A percentile compares a stretch with the other conserved stretches of the same genome.
phyloP scores from a whole-genome alignment of 2,329 filamentous ascomycete species.

The Macrophomina pseudophaseolina region DNA sequence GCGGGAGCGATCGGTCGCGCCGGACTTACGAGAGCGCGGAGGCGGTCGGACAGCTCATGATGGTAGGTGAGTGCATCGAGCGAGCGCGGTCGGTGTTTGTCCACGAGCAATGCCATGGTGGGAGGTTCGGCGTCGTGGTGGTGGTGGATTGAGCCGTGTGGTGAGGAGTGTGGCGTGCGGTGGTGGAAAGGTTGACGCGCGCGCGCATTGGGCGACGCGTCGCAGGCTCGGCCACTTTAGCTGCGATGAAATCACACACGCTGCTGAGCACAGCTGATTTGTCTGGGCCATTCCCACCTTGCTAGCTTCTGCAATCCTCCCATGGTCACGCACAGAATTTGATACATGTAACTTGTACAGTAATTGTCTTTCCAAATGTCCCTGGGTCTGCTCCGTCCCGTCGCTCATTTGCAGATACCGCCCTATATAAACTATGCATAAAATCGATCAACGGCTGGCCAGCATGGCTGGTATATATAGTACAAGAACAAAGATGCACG shows the following conservation, averaged over 20 bases:
- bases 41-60: slow-evolving; percentile 80
- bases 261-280: not conserved
- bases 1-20: slow-evolving; percentile 1
- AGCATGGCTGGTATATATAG: slow-evolving; percentile 11
- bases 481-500: slow-evolving; percentile 15
- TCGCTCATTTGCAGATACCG: slow-evolving; percentile 15
- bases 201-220: slow-evolving; percentile 21
- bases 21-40: slow-evolving; percentile 77
- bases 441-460: slow-evolving; percentile 3
- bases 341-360: not conserved
- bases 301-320: not conserved
- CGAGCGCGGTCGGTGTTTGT: slow-evolving; percentile 71
- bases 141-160: not conserved
- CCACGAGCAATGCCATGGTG: slow-evolving; percentile 67
- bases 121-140: not conserved
- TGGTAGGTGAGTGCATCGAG: slow-evolving; percentile 86
- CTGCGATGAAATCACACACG: slow-evolving; percentile 8
- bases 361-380: slow-evolving; percentile 7
- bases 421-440: slow-evolving; percentile 12
- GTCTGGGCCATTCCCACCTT: not conserved
- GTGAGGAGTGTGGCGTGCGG: not conserved
- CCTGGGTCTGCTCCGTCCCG: not conserved
- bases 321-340: not conserved
- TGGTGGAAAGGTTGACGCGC: slow-evolving; percentile 7
- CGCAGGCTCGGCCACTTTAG: slow-evolving; percentile 9